A percentile compares a stretch with the other conserved stretches of the same genome.
Evolutionary conservation across 768 basidiomycete genomes (phyloP).

Genomic region (Dacryopinax primogenitus): DNA sequence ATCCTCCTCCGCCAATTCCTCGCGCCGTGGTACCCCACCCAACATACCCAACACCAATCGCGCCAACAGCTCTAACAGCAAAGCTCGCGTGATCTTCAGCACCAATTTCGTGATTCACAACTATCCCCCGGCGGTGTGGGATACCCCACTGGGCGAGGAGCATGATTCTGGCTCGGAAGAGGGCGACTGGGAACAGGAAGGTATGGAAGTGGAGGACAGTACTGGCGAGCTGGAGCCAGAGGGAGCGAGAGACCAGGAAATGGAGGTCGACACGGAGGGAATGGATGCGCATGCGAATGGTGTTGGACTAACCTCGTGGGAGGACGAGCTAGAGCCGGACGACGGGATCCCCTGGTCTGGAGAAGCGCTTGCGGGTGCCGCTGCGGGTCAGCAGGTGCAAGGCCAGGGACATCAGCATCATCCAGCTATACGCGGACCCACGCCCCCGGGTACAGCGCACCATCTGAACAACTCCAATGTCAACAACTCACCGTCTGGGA

Average conservation of each 20-base stretch:
- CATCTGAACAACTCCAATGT: constrained; percentile 24
- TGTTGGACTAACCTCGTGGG: constrained; percentile 9
- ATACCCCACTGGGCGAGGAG: constrained; percentile 37
- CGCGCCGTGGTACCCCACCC: constrained; percentile 22
- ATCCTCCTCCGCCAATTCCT: constrained; percentile 20
- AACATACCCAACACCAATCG: constrained; percentile 18
- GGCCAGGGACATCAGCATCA: constrained; percentile 13
- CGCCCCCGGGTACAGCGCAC: constrained; percentile 28
- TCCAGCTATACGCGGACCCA: neutral
- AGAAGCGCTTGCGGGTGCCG: constrained; percentile 24
- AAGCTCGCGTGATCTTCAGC: constrained; percentile 52
- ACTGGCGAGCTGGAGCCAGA: no score
- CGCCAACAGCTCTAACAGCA: no score
- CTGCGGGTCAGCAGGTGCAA: constrained; percentile 22
- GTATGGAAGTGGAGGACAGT: no score
- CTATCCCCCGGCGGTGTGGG: constrained; percentile 74
- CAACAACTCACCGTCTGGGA: neutral
- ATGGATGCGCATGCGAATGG: constrained; percentile 22
- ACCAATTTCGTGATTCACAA: constrained; percentile 48
- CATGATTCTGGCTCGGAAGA: constrained; percentile 52
- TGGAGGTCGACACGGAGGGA: constrained; percentile 45
- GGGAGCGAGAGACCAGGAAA: constrained; percentile 54
- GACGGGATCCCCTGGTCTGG: constrained; percentile 89
- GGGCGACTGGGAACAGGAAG: constrained; percentile 56
- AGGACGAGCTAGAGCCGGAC: constrained; percentile 45